A percentile compares a stretch with the other conserved stretches of the same genome.
These are phyloP conservation scores for Alternaria hordeiaustralica DNA, from an alignment of 2,329 filamentous ascomycete genomes.

Conservation along the genomic window DNA sequence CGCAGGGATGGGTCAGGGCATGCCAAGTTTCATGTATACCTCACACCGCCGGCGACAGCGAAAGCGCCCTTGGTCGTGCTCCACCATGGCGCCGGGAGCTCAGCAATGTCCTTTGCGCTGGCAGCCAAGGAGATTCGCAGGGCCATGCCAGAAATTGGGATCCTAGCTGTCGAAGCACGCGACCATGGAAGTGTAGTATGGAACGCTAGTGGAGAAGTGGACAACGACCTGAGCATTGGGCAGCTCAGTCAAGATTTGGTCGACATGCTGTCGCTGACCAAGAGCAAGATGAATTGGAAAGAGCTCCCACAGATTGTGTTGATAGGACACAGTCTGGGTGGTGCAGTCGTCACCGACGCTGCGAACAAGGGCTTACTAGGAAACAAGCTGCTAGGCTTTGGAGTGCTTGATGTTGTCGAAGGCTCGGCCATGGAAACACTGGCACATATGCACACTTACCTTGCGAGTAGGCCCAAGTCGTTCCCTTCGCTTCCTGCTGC, in stretches of 20 bases:
- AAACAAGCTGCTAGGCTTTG: slow-evolving; percentile 77
- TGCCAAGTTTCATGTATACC: slow-evolving; percentile 81
- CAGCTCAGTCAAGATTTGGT: slow-evolving; percentile 77
- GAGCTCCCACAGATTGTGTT: slow-evolving; percentile 77
- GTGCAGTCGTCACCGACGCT: slow-evolving; percentile 86
- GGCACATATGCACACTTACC: slow-evolving; percentile 90
- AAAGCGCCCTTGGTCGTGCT: slow-evolving; percentile 86
- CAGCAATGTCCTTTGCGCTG: slow-evolving; percentile 87
- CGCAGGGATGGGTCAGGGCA: slow-evolving; percentile 41
- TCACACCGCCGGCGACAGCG: slow-evolving; percentile 73
- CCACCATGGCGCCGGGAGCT: slow-evolving; percentile 94
- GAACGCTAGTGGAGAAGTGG: slow-evolving; percentile 43
- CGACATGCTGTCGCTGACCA: slow-evolving; percentile 71
- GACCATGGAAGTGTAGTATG: slow-evolving; percentile 77
- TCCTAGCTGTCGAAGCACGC: slow-evolving; percentile 84
- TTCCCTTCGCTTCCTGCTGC: slow-evolving; percentile 81
- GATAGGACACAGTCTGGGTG: slow-evolving; percentile 91
- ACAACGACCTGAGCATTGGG: slow-evolving; percentile 72
- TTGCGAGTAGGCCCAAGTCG: slow-evolving; percentile 77
- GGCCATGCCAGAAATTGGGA: slow-evolving; percentile 77
- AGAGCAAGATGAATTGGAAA: slow-evolving; percentile 73
- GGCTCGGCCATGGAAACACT: slow-evolving; percentile 93
- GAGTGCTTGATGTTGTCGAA: slow-evolving; percentile 93
- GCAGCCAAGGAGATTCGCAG: slow-evolving; percentile 79
- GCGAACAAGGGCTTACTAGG: slow-evolving; percentile 73